Evolutionary conservation across 2,329 filamentous ascomycete genomes (phyloP), one percentile per base, ranked within the genome.

Genomic region (Phoma sp.): DNA sequence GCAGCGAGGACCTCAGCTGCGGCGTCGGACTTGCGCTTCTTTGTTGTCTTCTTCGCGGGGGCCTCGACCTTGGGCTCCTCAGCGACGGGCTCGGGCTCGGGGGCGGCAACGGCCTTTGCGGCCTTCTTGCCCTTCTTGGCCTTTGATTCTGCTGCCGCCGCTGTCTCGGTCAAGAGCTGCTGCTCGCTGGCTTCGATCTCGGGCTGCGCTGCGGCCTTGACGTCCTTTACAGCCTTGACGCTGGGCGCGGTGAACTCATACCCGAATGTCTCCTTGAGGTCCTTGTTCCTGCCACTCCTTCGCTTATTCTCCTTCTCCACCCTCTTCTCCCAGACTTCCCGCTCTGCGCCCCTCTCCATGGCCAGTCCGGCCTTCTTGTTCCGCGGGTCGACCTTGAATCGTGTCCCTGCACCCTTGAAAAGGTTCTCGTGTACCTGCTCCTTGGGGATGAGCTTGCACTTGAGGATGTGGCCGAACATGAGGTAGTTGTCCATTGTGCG

Each of bases 401-500:
- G 89, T 68, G 86, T 87, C 76, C 96, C 93, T 68, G 92, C 91
- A 30, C 92, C 92, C 78, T 95, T 92, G 86, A 92, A 98, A 47
- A 97, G 80, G 57, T 91, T 83, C 20, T 87, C 83, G 73, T 96
- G 91, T 36, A 96, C 80, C 71, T 93, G 87, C 56, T 90, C 91
- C 52, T 86, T 80, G 4, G 91, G 86, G 4, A 97, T 84, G 20
- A 87, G 80, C 72, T 91, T 90, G 77, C 93, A 93, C 77, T 96
- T 93, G 65, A 99, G 82, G 58, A 98, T 90, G 74, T 97, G 93
- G 5, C 92, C 91, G 74, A 96, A 98, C 71, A 99, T 84, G 32
- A 98, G 86, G 77, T 99, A 99, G 78, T 93, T 96, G 81, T 97
- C 87, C 95, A 99, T 99, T 18, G 95, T 96, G 78, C 92, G 91